These are phyloP conservation scores for Colletotrichum acutatum DNA, from an alignment of 2,329 filamentous ascomycete species.

Conservation along the genomic window DNA sequence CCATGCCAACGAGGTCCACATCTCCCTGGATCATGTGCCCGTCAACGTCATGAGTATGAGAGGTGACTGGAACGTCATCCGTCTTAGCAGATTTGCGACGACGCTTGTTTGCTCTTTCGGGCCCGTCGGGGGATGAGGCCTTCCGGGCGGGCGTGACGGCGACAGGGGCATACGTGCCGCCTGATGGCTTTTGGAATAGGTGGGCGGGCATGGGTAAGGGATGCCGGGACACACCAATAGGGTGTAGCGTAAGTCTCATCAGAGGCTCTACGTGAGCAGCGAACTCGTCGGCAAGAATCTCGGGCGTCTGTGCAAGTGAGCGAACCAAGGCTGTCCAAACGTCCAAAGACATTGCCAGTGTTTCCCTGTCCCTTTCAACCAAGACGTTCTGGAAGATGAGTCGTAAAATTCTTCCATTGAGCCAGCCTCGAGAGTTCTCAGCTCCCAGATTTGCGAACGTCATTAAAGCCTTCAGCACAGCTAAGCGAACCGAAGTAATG, in stretches of 20 bases:
- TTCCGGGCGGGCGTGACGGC: constrained; percentile 57
- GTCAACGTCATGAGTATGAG: constrained; percentile 93
- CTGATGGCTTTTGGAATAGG: constrained; percentile 93
- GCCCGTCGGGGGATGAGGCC: constrained; percentile 62
- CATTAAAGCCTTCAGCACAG: constrained; percentile 89
- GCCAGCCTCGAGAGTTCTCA: constrained; percentile 86
- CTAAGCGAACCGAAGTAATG: constrained; percentile 93
- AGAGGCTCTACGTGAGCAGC: constrained; percentile 81
- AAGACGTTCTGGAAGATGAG: constrained; percentile 95
- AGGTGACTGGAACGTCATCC: constrained; percentile 72
- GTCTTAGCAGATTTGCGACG: constrained; percentile 87
- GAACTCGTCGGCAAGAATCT: constrained; percentile 78
- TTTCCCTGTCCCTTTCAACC: constrained; percentile 88
- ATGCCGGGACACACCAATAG: constrained; percentile 90
- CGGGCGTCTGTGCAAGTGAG: constrained; percentile 71
- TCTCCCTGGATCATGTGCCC: constrained; percentile 98
- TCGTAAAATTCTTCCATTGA: constrained; percentile 88
- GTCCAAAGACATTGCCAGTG: constrained; percentile 84
- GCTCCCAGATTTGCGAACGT: constrained; percentile 92
- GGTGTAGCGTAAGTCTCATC: constrained; percentile 85
- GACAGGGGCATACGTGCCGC: constrained; percentile 77
- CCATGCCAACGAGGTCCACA: constrained; percentile 90
- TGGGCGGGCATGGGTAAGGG: constrained; percentile 91
- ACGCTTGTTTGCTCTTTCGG: constrained; percentile 76
- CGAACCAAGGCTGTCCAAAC: constrained; percentile 86